Base-by-base conservation (phyloP, 164 flowering plant species). In the Tetrastigma voinierianum region DNA sequence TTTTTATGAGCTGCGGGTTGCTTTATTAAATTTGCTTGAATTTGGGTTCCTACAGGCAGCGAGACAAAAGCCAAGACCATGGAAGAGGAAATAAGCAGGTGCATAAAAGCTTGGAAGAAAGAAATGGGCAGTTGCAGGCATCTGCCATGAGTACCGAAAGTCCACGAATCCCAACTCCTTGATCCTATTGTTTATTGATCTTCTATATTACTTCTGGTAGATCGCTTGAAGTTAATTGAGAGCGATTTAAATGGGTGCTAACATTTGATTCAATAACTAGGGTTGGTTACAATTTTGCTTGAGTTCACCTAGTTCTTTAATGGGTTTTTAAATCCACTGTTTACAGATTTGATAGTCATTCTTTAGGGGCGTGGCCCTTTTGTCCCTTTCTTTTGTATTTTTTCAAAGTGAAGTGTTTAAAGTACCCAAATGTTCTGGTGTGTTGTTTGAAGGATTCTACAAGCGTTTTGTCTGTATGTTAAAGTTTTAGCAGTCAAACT, bases 41-140 rank as follows among this genome's bases (percentile, higher is more conserved):
- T 45, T 51, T 20, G 56, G 43, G 57, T 13, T 68, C 21, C 64
- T 24, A 9, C 72, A 90, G 94, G 84, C 80, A 73, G 98, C 85
- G 9, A 87, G 76, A 70, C 70, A 1, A 90, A 76, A 72, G 94
- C 90, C 1, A 87, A 73, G 76, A 72, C 62, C 58, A 77, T 92
- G 89, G 96, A 89, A 62, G 87, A 82, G 13, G 90, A 95, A 71
- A 75, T 89, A 23, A 14, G 47, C 48, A 66, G 67, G 65, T 95
- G 81, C 84, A 88, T 70, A 78, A 75, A 69, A 76, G 69, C 59
- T 84, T 92, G 77, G 94, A 90, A 52, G 94, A 95, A 75, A 89
- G 80, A 62, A 83, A 81, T 75, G 77, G 64, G 52, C 78, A 77
- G 80, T 81, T 92, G 74, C 82, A 78, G 69, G 77, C 80, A 21